Conservation (phyloP, 345 rosid species). For the Erodium maritimum region DNA sequence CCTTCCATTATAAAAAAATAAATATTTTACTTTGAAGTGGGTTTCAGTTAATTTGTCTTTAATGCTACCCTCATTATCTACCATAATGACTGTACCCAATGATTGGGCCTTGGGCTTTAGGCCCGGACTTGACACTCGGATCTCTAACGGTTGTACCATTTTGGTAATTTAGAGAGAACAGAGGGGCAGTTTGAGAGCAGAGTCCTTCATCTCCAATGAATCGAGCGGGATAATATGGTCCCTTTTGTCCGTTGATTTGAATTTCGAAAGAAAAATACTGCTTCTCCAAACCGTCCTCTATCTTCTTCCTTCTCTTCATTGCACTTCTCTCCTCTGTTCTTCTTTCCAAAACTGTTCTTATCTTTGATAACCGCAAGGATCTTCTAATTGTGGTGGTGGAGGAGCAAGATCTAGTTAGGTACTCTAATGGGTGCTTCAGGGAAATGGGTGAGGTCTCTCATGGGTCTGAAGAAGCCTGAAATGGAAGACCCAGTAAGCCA, state of each 20-base stretch:
- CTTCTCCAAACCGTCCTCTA: neutral
- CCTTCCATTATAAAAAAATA: too few relatives aligned
- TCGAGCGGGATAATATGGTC: neutral
- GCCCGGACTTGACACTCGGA: neutral
- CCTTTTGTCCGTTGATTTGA: neutral
- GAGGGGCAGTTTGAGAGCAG: neutral
- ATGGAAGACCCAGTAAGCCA: slow-evolving; percentile 39
- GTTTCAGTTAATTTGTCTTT: too few relatives aligned
- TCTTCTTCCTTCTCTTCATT: neutral
- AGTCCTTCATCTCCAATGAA: too few relatives aligned
- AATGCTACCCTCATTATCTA: neutral
- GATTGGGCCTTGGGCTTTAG: neutral
- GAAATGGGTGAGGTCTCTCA: slow-evolving; percentile 65
- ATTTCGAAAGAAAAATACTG: neutral
- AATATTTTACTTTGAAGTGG: neutral
- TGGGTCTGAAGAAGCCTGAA: slow-evolving; percentile 51
- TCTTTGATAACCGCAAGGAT: too few relatives aligned
- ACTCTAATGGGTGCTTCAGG: slow-evolving; percentile 68
- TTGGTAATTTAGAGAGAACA: neutral
- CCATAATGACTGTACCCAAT: neutral
- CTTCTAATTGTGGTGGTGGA: too few relatives aligned
- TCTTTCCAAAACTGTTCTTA: neutral
- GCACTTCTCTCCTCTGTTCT: neutral
- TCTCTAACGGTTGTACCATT: neutral
- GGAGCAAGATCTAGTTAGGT: too few relatives aligned